Percentiles rank a stretch among this genome's conserved stretches.
Conservation (phyloP, 73 alveolate species). For the Symbiodinium natans region DNA sequence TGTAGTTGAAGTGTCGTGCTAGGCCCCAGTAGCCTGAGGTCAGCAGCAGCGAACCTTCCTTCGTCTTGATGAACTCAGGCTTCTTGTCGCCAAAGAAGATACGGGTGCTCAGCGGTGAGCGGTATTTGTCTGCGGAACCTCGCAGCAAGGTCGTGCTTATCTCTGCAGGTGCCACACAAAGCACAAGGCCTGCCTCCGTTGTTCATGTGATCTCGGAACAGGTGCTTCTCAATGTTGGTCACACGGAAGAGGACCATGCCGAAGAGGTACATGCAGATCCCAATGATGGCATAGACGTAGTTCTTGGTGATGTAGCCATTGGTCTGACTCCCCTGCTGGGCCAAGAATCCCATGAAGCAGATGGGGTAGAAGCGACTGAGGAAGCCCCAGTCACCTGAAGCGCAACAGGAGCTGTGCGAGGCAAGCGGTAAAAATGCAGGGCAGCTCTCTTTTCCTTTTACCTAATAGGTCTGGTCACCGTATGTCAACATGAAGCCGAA, state of each 20-base stretch:
- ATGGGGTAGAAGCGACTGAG: slow-evolving; percentile 88
- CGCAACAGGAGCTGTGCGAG: too few relatives aligned
- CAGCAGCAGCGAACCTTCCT: slow-evolving; percentile 92
- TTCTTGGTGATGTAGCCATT: slow-evolving; percentile 78
- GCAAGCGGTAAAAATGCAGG: too few relatives aligned
- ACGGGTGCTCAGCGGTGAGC: slow-evolving; percentile 84
- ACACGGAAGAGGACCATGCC: slow-evolving; percentile 88
- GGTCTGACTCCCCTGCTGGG: slow-evolving; percentile 33
- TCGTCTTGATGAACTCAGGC: slow-evolving; percentile 94
- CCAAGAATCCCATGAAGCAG: slow-evolving; percentile 86
- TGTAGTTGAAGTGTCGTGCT: slow-evolving; percentile 95
- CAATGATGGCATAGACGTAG: slow-evolving; percentile 29
- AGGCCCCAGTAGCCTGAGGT: slow-evolving; percentile 94
- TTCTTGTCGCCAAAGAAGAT: slow-evolving; percentile 77
- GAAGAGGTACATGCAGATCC: slow-evolving; percentile 41
- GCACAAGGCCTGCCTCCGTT: slow-evolving; percentile 46
- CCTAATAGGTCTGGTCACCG: neutral
- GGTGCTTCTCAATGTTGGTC: slow-evolving; percentile 92
- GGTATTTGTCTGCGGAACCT: neutral
- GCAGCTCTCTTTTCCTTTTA: neutral
- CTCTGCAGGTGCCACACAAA: too few relatives aligned
- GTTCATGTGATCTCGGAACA: slow-evolving; percentile 89
- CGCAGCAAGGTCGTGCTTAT: neutral
- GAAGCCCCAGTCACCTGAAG: slow-evolving; percentile 72
- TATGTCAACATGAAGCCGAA: slow-evolving; percentile 93